Percentiles rank a stretch among this genome's conserved stretches.
Conservation (phyloP, 2,329 filamentous ascomycete species). For the Phaeosphaeria sp. region DNA sequence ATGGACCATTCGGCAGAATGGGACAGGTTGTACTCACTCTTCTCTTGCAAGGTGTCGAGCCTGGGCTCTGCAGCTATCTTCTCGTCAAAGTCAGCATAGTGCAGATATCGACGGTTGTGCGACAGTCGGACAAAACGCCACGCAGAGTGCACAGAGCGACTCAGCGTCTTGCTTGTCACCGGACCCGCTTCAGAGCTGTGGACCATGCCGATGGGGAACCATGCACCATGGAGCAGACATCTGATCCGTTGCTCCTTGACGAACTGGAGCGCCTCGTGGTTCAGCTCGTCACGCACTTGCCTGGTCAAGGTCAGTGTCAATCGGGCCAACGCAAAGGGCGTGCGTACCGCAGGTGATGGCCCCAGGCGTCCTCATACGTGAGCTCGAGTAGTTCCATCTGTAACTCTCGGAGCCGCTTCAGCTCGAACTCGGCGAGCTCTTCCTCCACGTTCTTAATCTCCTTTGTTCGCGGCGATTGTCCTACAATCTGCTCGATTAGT, state of each 20-base stretch:
- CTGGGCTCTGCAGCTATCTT: constrained; percentile 70
- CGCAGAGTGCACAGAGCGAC: constrained; percentile 56
- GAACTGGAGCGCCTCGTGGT: constrained; percentile 90
- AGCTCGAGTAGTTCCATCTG: constrained; percentile 94
- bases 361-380: constrained; percentile 95
- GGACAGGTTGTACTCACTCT: constrained; percentile 57
- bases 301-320: constrained; percentile 40
- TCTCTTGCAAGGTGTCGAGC: constrained; percentile 76
- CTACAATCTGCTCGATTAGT: constrained; percentile 86
- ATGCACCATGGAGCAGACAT: constrained; percentile 85
- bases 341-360: constrained; percentile 73
- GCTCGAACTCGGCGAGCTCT: constrained; percentile 84
- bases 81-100: constrained; percentile 83
- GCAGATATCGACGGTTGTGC: constrained; percentile 87
- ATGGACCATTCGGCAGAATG: constrained; percentile 14
- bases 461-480: constrained; percentile 79
- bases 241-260: constrained; percentile 96
- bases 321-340: neutral
- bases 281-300: constrained; percentile 89
- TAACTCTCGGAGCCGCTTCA: constrained; percentile 76
- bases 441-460: constrained; percentile 89
- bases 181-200: constrained; percentile 57
- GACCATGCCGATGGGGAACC: constrained; percentile 72
- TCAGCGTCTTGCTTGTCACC: constrained; percentile 51
- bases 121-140: constrained; percentile 90